Evolutionary conservation across 106 monocot species (phyloP).

Genomic region (Phalaenopsis aphrodite): DNA sequence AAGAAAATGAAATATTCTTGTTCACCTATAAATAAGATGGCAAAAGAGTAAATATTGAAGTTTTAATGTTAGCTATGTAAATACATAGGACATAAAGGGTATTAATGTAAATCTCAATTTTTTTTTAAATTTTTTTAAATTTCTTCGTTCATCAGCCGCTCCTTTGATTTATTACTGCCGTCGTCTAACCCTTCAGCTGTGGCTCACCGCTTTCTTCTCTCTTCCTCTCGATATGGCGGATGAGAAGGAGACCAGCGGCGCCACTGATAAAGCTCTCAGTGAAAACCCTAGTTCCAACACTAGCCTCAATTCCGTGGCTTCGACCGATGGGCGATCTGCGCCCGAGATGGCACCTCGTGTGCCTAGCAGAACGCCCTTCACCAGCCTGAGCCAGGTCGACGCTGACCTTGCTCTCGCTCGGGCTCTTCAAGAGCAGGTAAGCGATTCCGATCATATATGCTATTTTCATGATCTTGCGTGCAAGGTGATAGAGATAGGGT

Average conservation of each 20-base stretch:
- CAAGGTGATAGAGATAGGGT: background rate
- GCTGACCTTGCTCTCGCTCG: slow-evolving; percentile 92
- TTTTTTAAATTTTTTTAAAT: too few relatives aligned
- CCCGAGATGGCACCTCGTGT: slow-evolving; percentile 8
- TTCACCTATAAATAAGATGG: too few relatives aligned
- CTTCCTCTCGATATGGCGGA: slow-evolving; percentile 16
- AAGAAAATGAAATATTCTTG: too few relatives aligned
- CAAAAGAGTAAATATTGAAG: too few relatives aligned
- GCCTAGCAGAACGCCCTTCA: slow-evolving; percentile 64
- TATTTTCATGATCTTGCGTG: background rate
- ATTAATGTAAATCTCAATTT: too few relatives aligned
- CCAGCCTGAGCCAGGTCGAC: slow-evolving; percentile 82
- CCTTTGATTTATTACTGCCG: background rate
- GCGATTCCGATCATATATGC: background rate
- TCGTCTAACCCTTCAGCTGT: background rate
- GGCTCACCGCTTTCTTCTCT: background rate
- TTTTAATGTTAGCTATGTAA: too few relatives aligned
- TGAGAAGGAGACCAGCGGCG: slow-evolving; percentile 26
- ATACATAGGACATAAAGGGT: too few relatives aligned
- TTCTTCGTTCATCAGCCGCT: too few relatives aligned
- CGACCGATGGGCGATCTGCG: background rate
- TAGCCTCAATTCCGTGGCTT: background rate
- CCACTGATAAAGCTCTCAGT: slow-evolving; percentile 11
- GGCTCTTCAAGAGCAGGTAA: slow-evolving; percentile 87
- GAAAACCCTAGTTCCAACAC: slow-evolving; percentile 30